Conservation (phyloP, 495 filamentous ascomycete genomes). For the Entonaema liquescens region DNA sequence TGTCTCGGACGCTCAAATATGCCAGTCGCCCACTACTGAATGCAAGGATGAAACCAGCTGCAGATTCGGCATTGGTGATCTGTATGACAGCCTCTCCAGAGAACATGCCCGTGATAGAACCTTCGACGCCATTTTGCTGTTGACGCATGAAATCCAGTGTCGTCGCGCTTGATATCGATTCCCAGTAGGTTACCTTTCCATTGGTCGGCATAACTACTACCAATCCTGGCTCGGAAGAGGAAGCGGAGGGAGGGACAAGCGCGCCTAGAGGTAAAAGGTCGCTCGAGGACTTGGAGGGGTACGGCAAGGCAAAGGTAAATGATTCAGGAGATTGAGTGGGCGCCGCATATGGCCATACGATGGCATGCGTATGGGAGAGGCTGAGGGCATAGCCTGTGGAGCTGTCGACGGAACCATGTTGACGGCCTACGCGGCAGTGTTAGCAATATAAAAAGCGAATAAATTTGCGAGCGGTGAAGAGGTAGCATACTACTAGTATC, state of each 20-base stretch:
- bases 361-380: conserved; percentile 79
- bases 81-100: conserved; percentile 80
- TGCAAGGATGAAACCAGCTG: conserved; percentile 82
- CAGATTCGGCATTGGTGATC: conserved; percentile 79
- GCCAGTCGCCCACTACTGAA: conserved; percentile 86
- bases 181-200: conserved; percentile 93
- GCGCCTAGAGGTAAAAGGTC: conserved; percentile 80
- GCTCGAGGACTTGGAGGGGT: conserved; percentile 67
- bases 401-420: conserved; percentile 71
- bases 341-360: conserved; percentile 87
- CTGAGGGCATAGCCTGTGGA: conserved; percentile 77
- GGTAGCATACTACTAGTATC: conserved; percentile 64
- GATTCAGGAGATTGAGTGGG: conserved; percentile 70
- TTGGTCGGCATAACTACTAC: conserved; percentile 82
- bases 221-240: conserved; percentile 79
- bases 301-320: conserved; percentile 78
- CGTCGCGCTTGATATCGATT: conserved; percentile 84
- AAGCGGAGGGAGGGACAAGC: conserved; percentile 76
- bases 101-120: conserved; percentile 72
- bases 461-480: conserved; percentile 39
- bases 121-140: conserved; percentile 79
- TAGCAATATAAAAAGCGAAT: conserved; percentile 41
- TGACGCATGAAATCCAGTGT: conserved; percentile 78
- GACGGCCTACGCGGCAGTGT: conserved; percentile 50
- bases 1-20: conserved; percentile 83